Percentiles rank a stretch among this genome's conserved stretches.
Conservation (phyloP, 257 asterid genomes). For the Petunia secreta region DNA sequence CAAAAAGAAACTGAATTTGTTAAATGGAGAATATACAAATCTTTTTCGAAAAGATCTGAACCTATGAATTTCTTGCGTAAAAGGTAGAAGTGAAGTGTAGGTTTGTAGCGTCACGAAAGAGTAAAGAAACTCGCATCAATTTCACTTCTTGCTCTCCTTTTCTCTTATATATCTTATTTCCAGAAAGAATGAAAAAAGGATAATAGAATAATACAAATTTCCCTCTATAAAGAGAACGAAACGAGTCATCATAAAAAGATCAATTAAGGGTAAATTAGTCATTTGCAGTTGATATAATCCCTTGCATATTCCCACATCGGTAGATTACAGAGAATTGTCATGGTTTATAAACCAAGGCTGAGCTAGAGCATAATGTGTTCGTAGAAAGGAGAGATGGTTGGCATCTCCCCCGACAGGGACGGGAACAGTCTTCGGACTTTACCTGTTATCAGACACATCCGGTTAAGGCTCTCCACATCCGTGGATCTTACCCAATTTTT, state of each 20-base stretch:
- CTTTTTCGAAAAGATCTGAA: no score
- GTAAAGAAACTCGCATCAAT: no score
- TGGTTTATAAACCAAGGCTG: background rate
- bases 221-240: no score
- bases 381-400: slow-evolving; percentile 6
- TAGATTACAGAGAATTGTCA: no score
- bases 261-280: no score
- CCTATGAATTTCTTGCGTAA: background rate
- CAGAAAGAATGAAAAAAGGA: background rate
- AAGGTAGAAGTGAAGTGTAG: background rate
- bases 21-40: background rate
- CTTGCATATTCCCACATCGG: background rate
- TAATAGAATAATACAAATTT: no score
- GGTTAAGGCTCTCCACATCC: background rate
- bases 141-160: background rate
- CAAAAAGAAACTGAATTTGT: no score
- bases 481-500: background rate
- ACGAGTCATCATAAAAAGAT: no score
- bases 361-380: fast-evolving
- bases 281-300: no score
- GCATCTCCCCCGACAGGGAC: background rate
- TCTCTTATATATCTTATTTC: no score
- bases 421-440: background rate
- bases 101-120: background rate
- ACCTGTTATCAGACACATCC: background rate